A percentile compares a stretch with the other conserved stretches of the same genome.
phyloP scores from a whole-genome alignment of 306 rosid species.

The Cucumis hystrix region DNA sequence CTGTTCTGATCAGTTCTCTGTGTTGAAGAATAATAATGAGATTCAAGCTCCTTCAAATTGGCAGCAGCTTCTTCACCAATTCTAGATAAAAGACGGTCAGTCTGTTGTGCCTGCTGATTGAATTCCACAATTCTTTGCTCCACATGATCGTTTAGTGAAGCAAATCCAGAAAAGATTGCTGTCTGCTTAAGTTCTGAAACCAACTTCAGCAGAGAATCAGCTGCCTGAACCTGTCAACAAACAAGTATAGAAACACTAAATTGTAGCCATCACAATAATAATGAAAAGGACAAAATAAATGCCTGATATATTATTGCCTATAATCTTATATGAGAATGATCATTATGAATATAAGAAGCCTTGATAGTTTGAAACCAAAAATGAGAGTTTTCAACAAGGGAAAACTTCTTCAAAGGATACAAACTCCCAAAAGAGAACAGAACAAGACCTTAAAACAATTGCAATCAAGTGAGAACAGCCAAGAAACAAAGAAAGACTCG shows the following conservation, averaged over 20 bases:
- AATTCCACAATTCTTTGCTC: conserved; percentile 71
- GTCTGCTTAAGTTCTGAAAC: conserved; percentile 88
- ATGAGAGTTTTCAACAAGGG: neutral
- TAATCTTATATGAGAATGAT: neutral
- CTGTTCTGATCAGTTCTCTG: conserved; percentile 18
- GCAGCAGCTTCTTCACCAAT: conserved; percentile 86
- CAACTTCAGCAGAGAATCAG: conserved; percentile 71
- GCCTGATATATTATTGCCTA: neutral
- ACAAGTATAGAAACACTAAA: neutral
- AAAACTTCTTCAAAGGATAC: too few relatives aligned
- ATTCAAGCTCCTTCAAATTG: conserved; percentile 70
- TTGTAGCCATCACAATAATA: neutral
- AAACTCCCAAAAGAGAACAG: neutral
- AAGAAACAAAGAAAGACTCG: neutral
- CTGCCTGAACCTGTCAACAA: conserved; percentile 46
- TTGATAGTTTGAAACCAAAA: neutral
- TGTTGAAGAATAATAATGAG: conserved; percentile 56
- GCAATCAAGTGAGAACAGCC: neutral
- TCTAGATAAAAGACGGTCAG: conserved; percentile 47
- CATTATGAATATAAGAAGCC: neutral
- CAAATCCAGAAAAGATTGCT: conserved; percentile 88
- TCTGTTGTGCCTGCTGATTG: conserved; percentile 49
- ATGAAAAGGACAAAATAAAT: neutral
- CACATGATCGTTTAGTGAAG: conserved; percentile 81
- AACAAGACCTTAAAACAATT: neutral